Evolutionary conservation across 768 basidiomycete species (phyloP).

Genomic region (Tubosaeta sp.): DNA sequence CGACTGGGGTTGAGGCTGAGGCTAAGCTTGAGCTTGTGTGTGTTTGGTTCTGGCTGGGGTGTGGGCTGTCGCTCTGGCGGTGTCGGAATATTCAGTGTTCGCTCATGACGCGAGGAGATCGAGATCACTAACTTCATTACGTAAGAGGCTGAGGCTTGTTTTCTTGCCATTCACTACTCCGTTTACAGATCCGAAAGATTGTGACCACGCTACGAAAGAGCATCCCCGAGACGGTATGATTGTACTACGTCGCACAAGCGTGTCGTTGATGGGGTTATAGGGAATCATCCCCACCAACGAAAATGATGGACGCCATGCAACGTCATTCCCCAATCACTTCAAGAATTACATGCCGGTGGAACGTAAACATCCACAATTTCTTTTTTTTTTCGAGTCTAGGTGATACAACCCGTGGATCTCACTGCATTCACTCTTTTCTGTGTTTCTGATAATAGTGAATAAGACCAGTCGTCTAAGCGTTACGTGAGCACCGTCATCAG

Average conservation of each 20-base stretch:
- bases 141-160: no score
- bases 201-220: no score
- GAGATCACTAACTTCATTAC: no score
- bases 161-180: no score
- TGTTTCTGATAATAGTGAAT: conserved; percentile 96
- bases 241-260: no score
- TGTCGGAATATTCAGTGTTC: conserved; percentile 19
- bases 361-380: conserved; percentile 2
- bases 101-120: conserved; percentile 23
- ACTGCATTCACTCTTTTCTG: conserved; percentile 58
- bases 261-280: no score
- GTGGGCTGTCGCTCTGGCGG: conserved; percentile 1
- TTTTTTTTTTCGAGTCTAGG: conserved; percentile 2
- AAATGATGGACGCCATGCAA: no score
- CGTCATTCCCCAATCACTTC: background rate
- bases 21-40: no score
- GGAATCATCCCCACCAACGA: no score
- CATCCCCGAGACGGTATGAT: no score
- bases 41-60: background rate
- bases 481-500: conserved; percentile 2
- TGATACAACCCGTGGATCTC: conserved; percentile 23
- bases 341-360: conserved; percentile 10
- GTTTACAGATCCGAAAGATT: no score
- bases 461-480: conserved; percentile 81
- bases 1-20: background rate